phyloP scores from a whole-genome alignment of 2,329 filamentous ascomycete species.

The Botrytis sinoallii region DNA sequence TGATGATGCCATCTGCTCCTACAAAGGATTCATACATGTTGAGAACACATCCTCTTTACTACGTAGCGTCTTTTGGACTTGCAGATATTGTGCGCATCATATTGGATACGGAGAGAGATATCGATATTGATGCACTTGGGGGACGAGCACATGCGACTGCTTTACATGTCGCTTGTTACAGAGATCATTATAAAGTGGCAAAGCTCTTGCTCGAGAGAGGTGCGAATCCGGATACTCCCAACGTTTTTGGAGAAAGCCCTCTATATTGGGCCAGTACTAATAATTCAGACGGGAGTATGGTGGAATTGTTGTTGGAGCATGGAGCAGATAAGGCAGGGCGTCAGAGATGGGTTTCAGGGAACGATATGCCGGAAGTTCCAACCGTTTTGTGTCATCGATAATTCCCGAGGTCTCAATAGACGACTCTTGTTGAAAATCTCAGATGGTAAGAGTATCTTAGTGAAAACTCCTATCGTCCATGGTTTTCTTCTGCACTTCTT shows the following conservation, averaged over 20 bases:
- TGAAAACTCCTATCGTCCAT: not conserved
- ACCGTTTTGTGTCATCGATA: not conserved
- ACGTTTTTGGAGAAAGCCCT: slow-evolving; percentile 21
- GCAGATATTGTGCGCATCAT: slow-evolving; percentile 24
- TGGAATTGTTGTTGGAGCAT: slow-evolving; percentile 24
- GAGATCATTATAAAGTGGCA: slow-evolving; percentile 25
- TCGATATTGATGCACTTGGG: slow-evolving; percentile 27
- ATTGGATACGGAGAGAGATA: slow-evolving; percentile 21
- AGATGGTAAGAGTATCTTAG: not conserved
- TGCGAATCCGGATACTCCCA: slow-evolving; percentile 26
- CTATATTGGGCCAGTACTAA: slow-evolving; percentile 24
- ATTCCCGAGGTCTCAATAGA: not conserved
- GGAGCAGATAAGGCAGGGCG: slow-evolving; percentile 20
- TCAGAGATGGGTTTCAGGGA: not conserved
- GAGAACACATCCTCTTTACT: slow-evolving; percentile 28
- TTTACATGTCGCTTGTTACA: slow-evolving; percentile 28
- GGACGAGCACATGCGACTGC: slow-evolving; percentile 26
- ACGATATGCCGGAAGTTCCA: not conserved
- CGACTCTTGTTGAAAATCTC: not conserved
- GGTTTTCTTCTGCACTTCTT: not conserved
- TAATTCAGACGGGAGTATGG: slow-evolving; percentile 17
- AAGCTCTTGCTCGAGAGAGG: slow-evolving; percentile 27
- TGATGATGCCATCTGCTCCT: slow-evolving; percentile 23
- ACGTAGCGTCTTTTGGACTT: slow-evolving; percentile 30
- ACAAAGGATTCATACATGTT: slow-evolving; percentile 7